These are phyloP conservation scores for Fusarium sp. DNA, from an alignment of 2,329 filamentous ascomycete species.

Conservation along the genomic window DNA sequence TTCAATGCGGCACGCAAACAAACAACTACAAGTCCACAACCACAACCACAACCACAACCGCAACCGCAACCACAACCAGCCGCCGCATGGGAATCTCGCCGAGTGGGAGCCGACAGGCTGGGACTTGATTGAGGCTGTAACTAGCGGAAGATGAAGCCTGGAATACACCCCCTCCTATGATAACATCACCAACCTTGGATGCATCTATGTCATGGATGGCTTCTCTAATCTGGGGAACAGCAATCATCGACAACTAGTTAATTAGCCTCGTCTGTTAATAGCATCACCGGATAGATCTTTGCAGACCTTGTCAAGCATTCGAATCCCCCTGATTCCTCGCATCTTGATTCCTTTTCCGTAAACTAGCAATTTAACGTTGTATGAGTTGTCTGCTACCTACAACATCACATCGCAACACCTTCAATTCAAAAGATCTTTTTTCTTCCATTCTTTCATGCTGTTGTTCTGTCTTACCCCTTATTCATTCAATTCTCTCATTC, in stretches of 20 bases:
- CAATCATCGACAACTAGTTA: no score
- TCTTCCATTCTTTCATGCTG: background rate
- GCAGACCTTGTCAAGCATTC: constrained; percentile 21
- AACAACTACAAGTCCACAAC: no score
- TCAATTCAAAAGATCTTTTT: background rate
- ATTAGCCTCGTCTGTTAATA: background rate
- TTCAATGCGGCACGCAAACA: background rate
- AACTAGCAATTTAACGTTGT: constrained; percentile 7
- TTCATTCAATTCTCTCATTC: constrained; percentile 5
- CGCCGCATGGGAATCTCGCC: constrained; percentile 41
- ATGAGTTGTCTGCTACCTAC: background rate
- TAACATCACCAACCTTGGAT: background rate
- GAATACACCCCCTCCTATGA: constrained; percentile 5
- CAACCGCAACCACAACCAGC: constrained; percentile 1
- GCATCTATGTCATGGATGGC: background rate
- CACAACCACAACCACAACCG: constrained; percentile 2
- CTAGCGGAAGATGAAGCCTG: constrained; percentile 8
- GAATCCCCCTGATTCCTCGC: constrained; percentile 14
- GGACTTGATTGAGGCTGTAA: constrained; percentile 33
- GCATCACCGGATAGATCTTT: constrained; percentile 1
- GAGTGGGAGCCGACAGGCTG: constrained; percentile 43
- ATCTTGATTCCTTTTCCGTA: constrained; percentile 27
- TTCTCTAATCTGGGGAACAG: background rate
- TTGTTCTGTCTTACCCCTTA: background rate
- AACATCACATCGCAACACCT: constrained; percentile 17